A percentile compares a stretch with the other conserved stretches of the same genome.
Evolutionary conservation across 805 yeast species (phyloP).

Genomic region (Saccharomycopsis sp.): DNA sequence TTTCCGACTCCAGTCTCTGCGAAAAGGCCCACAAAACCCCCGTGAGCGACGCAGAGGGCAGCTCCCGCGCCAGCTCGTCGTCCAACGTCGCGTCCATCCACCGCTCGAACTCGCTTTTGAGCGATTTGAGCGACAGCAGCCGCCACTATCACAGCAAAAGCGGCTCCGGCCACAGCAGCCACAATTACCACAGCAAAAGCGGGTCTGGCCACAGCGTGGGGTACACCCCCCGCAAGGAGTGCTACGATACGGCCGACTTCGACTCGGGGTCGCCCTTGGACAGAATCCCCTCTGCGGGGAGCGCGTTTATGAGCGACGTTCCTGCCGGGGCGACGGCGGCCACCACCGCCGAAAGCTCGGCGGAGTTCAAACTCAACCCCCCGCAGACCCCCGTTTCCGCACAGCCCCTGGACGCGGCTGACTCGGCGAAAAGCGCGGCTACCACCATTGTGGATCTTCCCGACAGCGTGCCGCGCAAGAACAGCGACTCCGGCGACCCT

Average conservation of each 20-base stretch:
- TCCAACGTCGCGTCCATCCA: constrained; percentile 1
- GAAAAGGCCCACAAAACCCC: background rate
- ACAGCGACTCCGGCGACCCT: no score
- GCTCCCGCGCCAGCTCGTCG: constrained; percentile 10
- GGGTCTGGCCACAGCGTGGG: background rate
- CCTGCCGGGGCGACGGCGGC: background rate
- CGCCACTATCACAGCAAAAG: background rate
- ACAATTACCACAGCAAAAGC: background rate
- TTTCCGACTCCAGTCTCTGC: background rate
- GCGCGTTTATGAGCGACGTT: background rate
- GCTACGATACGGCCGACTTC: background rate
- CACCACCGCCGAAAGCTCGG: background rate
- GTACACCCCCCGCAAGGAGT: background rate
- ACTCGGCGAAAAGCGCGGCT: background rate
- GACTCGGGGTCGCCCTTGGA: background rate
- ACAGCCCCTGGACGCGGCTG: background rate
- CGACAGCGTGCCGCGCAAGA: background rate
- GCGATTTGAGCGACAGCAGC: constrained; percentile 8
- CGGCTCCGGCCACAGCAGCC: background rate
- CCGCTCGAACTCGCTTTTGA: constrained; percentile 6
- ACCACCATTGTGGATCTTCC: background rate
- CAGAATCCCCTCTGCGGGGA: background rate
- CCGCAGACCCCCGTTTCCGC: background rate
- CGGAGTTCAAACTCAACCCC: background rate
- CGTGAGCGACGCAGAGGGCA: background rate